Percentiles rank a stretch among this genome's conserved stretches.
Conservation (phyloP, 208 protist species). For the Naegleria gruberi region DNA sequence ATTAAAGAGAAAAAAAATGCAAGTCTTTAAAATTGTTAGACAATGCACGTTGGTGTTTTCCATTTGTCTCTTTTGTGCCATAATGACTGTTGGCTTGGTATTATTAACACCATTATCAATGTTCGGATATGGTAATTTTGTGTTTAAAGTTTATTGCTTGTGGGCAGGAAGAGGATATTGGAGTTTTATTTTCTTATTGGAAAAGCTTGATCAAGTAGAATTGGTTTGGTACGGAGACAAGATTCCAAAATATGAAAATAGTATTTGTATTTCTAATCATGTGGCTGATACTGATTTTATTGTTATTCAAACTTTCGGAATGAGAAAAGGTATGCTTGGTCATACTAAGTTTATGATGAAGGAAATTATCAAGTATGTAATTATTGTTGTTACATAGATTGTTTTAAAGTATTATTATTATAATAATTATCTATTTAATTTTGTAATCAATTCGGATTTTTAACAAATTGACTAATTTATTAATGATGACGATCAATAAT, state of each 20-base stretch:
- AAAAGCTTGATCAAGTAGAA: neutral
- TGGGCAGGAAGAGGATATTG: neutral
- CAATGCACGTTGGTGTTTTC: neutral
- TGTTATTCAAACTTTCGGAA: neutral
- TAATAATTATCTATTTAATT: neutral
- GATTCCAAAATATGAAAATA: slow-evolving; percentile 5
- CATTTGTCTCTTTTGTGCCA: neutral
- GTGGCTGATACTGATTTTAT: neutral
- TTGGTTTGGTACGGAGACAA: neutral
- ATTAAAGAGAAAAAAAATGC: too few species aligned
- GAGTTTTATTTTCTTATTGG: neutral
- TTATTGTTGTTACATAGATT: too few species aligned
- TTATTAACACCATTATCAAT: neutral
- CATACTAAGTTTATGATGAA: neutral
- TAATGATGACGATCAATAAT: neutral
- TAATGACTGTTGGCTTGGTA: neutral
- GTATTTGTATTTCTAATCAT: slow-evolving; percentile 1
- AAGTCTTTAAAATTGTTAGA: neutral
- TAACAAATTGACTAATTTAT: neutral
- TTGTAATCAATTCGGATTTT: too few species aligned
- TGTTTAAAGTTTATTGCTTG: neutral
- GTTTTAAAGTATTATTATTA: too few species aligned
- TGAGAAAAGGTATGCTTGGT: slow-evolving; percentile 4
- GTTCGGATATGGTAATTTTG: neutral
- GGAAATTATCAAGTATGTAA: neutral